phyloP scores from a whole-genome alignment of 805 yeast species.

The Yamadazyma paraphyllophila region DNA sequence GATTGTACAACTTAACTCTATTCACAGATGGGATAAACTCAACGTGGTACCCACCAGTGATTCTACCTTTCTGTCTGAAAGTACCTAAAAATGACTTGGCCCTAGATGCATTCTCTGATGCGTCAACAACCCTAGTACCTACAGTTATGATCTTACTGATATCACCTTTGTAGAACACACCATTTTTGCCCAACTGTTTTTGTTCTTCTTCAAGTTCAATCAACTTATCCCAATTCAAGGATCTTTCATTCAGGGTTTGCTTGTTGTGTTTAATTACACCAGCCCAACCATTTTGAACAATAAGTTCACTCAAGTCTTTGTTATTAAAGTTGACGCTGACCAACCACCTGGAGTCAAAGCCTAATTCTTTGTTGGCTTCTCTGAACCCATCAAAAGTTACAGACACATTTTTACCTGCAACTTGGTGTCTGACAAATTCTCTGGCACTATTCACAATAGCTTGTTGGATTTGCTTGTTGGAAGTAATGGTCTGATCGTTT shows the following conservation, averaged over 20 bases:
- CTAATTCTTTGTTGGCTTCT: constrained; percentile 51
- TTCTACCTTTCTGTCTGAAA: constrained; percentile 60
- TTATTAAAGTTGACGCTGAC: constrained; percentile 58
- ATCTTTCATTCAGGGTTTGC: constrained; percentile 63
- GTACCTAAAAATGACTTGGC: constrained; percentile 74
- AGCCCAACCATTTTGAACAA: constrained; percentile 69
- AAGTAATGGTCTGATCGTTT: constrained; percentile 49
- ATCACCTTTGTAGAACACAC: constrained; percentile 53
- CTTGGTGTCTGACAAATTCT: constrained; percentile 67
- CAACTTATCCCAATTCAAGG: constrained; percentile 74
- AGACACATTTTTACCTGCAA: constrained; percentile 69
- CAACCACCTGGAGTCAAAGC: constrained; percentile 62
- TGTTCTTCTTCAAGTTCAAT: constrained; percentile 68
- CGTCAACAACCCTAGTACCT: constrained; percentile 67
- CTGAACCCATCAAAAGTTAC: constrained; percentile 64
- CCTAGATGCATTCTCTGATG: constrained; percentile 68
- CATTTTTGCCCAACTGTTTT: constrained; percentile 49
- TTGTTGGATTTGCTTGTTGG: constrained; percentile 36
- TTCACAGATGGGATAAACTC: constrained; percentile 70
- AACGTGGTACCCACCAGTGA: constrained; percentile 59
- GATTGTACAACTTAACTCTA: constrained; percentile 62
- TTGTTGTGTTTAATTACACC: constrained; percentile 76
- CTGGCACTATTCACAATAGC: constrained; percentile 63
- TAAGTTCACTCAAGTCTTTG: constrained; percentile 55
- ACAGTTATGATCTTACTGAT: constrained; percentile 49